These are phyloP conservation scores for Neurospora sp. DNA, from an alignment of 495 filamentous ascomycete genomes.

Conservation along the genomic window DNA sequence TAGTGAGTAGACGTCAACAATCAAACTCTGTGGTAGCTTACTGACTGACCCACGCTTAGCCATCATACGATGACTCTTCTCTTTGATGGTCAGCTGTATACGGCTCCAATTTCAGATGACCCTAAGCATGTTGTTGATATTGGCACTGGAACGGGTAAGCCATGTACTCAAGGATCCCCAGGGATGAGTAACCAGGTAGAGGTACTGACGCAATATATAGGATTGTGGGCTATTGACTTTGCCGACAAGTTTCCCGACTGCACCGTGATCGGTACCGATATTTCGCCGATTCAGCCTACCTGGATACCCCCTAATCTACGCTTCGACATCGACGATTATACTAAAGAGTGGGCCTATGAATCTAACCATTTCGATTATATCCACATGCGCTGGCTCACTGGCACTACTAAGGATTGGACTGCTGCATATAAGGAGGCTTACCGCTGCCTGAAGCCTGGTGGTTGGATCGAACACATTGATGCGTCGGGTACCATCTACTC, in stretches of 20 bases:
- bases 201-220: background rate
- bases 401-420: too few relatives aligned
- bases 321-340: constrained; percentile 43
- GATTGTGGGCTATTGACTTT: background rate
- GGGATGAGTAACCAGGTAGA: too few relatives aligned
- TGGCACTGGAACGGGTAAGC: constrained; percentile 9
- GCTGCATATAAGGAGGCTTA: constrained; percentile 8
- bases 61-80: background rate
- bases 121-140: constrained; percentile 7
- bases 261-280: constrained; percentile 50
- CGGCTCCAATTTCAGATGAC: constrained; percentile 2
- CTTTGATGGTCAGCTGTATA: constrained; percentile 6
- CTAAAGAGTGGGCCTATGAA: constrained; percentile 3
- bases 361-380: too few relatives aligned
- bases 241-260: constrained; percentile 27
- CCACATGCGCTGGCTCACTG: too few relatives aligned
- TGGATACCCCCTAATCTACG: constrained; percentile 35
- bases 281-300: constrained; percentile 45
- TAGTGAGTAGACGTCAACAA: too few relatives aligned
- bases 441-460: constrained; percentile 26
- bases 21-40: too few relatives aligned
- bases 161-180: background rate
- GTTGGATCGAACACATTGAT: constrained; percentile 19
- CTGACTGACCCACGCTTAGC: background rate
- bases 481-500: too few relatives aligned